phyloP scores from a whole-genome alignment of 202 grass and related monocot species.

The Setaria italica region DNA sequence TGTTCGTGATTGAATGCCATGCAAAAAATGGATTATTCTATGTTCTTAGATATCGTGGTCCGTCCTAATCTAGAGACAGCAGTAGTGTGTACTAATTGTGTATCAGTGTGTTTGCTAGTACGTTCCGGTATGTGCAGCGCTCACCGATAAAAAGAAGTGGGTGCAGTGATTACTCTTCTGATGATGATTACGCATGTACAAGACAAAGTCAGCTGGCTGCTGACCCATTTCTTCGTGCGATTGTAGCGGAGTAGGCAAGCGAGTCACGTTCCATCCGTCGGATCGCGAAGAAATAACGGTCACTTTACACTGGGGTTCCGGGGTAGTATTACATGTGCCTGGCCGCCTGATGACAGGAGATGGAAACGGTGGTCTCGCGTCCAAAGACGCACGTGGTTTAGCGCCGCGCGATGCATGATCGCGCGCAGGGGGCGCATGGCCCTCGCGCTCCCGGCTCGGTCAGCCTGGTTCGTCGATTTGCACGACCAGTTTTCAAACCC shows the following conservation, averaged over 20 bases:
- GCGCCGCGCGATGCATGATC: not conserved
- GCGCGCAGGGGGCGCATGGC: too few relatives aligned
- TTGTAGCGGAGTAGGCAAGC: not conserved
- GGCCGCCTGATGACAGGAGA: not conserved
- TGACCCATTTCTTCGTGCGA: not conserved
- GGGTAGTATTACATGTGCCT: too few relatives aligned
- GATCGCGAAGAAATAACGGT: not conserved
- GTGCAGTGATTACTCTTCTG: too few relatives aligned
- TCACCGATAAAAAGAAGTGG: too few relatives aligned
- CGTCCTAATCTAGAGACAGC: too few relatives aligned
- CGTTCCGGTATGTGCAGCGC: too few relatives aligned
- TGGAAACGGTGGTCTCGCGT: not conserved
- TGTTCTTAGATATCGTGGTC: too few relatives aligned
- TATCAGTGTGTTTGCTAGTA: too few relatives aligned
- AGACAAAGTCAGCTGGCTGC: not conserved
- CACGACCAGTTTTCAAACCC: constrained; percentile 50
- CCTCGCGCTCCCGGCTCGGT: too few relatives aligned
- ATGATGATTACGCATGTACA: not conserved
- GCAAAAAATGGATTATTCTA: too few relatives aligned
- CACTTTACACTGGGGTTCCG: not conserved
- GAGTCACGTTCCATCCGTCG: not conserved
- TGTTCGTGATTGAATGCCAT: not conserved
- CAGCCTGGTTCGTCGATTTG: not conserved
- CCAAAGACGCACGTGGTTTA: constrained; percentile 32
- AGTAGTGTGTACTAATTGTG: too few relatives aligned